phyloP scores from a whole-genome alignment of 1,284 basidiomycete genomes.

The Ceratobasidium sp. region DNA sequence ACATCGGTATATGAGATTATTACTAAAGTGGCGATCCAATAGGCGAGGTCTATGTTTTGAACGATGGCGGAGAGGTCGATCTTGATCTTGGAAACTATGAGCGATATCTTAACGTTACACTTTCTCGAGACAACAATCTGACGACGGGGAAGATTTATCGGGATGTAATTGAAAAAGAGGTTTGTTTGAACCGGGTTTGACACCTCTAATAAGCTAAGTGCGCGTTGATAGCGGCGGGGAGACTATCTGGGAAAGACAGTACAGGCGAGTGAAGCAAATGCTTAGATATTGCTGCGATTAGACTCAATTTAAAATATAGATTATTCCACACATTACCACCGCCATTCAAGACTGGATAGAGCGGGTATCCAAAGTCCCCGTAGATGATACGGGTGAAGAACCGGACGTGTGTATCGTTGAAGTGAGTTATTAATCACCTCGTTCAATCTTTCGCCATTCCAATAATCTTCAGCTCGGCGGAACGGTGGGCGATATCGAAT shows the following conservation, averaged over 20 bases:
- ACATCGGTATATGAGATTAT: too few species aligned
- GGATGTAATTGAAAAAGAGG: conserved; percentile 98
- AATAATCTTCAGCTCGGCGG: conserved; percentile 76
- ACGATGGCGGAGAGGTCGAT: conserved; percentile 98
- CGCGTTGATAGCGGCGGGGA: conserved; percentile 73
- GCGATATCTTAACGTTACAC: conserved; percentile 93
- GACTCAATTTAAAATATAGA: conserved; percentile 61
- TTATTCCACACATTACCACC: conserved; percentile 95
- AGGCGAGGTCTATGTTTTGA: conserved; percentile 98
- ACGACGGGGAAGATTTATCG: conserved; percentile 98
- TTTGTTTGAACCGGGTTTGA: conserved; percentile 51
- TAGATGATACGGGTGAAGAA: conserved; percentile 91
- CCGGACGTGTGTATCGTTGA: conserved; percentile 99
- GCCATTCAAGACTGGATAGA: conserved; percentile 99
- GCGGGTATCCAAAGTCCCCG: conserved; percentile 90
- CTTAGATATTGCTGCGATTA: not conserved
- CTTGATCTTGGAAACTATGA: conserved; percentile 99
- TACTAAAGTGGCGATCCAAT: not conserved
- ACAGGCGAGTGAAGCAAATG: conserved; percentile 60
- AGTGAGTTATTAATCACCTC: conserved; percentile 56
- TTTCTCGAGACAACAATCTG: conserved; percentile 96
- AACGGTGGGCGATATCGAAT: conserved; percentile 95
- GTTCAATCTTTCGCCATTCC: not conserved
- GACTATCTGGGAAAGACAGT: conserved; percentile 99
- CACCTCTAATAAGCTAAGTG: not conserved